Evolutionary conservation across 352 stramenopile species (phyloP).

Genomic region (Pythium plurisporium): DNA sequence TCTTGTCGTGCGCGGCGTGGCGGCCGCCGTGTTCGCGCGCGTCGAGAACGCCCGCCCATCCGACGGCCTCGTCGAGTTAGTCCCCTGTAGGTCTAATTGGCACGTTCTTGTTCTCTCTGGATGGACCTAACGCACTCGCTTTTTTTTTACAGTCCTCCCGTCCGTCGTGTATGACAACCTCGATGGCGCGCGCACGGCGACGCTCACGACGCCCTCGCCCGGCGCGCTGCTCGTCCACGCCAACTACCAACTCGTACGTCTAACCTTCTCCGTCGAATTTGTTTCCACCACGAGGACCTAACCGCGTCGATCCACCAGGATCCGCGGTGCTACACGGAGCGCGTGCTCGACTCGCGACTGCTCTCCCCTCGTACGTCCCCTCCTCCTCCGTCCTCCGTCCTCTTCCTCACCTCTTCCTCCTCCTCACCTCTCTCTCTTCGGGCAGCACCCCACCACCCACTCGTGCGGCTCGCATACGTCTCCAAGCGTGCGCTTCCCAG

Average conservation of each 20-base stretch:
- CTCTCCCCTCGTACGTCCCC: slow-evolving; percentile 35
- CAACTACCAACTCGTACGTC: slow-evolving; percentile 44
- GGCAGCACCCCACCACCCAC: slow-evolving; percentile 29
- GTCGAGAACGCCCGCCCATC: slow-evolving; percentile 13
- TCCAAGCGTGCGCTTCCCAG: slow-evolving; percentile 34
- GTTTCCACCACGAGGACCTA: no score
- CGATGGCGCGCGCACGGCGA: slow-evolving; percentile 33
- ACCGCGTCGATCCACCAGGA: no score
- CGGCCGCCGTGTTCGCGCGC: slow-evolving; percentile 12
- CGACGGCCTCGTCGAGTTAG: slow-evolving; percentile 20
- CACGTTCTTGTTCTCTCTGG: neutral
- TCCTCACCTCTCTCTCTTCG: neutral
- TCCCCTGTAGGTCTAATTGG: slow-evolving; percentile 21
- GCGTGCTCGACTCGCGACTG: slow-evolving; percentile 42
- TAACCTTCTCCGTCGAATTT: neutral
- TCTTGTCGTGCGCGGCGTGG: neutral
- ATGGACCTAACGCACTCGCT: neutral
- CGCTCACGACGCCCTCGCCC: slow-evolving; percentile 34
- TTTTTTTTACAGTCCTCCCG: slow-evolving; percentile 36
- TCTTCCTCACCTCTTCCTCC: no score
- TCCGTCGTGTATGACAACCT: slow-evolving; percentile 51
- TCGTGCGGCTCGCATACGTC: slow-evolving; percentile 42
- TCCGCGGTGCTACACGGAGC: slow-evolving; percentile 50
- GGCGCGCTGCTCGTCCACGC: slow-evolving; percentile 42
- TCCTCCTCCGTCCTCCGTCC: neutral